Conservation (phyloP, 768 basidiomycete genomes). For the Mycena galopus region DNA sequence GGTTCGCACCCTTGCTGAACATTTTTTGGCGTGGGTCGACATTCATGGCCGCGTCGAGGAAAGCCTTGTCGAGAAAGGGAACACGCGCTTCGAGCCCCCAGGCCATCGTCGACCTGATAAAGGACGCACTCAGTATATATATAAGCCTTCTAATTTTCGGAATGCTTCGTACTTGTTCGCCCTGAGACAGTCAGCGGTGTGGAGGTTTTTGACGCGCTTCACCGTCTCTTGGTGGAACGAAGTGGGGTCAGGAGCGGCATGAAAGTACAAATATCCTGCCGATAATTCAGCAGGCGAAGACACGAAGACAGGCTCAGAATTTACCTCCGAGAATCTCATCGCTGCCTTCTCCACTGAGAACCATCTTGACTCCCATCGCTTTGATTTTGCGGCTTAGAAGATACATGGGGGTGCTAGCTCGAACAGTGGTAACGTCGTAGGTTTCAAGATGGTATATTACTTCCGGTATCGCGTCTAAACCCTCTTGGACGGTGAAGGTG, state of each 20-base stretch:
- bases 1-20: constrained; percentile 85
- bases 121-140: not conserved
- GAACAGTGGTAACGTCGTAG: constrained; percentile 98
- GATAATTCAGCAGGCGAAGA: constrained; percentile 2
- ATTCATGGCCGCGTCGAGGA: constrained; percentile 95
- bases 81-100: constrained; percentile 99
- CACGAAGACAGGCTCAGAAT: constrained; percentile 6
- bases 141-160: not conserved
- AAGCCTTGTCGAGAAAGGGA: constrained; percentile 97
- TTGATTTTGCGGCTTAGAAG: constrained; percentile 98
- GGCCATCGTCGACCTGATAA: constrained; percentile 93
- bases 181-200: constrained; percentile 96
- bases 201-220: constrained; percentile 95
- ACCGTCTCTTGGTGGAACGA: constrained; percentile 97
- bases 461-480: constrained; percentile 95
- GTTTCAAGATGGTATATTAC: constrained; percentile 99
- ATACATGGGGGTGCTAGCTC: constrained; percentile 99
- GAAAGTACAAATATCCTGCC: constrained; percentile 98
- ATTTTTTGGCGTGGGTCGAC: constrained; percentile 88
- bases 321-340: constrained; percentile 97
- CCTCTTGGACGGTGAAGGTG: constrained; percentile 98
- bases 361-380: constrained; percentile 99
- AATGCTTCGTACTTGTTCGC: constrained; percentile 86
- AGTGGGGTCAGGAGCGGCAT: constrained; percentile 89
- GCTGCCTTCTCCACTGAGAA: constrained; percentile 95